A percentile compares a stretch with the other conserved stretches of the same genome.
These are phyloP conservation scores for Amphicarpaea edgeworthii DNA, from an alignment of 306 rosid species.

Conservation along the genomic window DNA sequence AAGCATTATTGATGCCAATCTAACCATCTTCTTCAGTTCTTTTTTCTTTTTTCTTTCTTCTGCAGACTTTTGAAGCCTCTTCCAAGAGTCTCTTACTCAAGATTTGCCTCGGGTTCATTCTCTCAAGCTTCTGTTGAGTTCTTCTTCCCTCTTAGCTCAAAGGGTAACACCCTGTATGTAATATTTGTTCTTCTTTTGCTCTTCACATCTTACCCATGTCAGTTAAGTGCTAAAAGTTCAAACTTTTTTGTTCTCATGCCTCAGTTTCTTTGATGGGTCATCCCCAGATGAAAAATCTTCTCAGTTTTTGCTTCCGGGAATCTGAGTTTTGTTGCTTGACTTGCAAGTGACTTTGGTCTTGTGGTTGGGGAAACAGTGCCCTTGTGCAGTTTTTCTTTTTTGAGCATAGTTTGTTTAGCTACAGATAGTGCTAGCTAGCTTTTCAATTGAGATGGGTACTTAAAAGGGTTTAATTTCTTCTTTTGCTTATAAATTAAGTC, in stretches of 20 bases:
- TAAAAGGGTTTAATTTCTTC: conserved; percentile 9
- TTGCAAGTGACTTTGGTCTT: conserved; percentile 46
- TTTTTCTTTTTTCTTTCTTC: background rate
- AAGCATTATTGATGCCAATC: conserved; percentile 9
- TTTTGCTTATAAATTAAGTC: conserved; percentile 40
- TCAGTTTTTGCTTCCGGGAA: conserved; percentile 26
- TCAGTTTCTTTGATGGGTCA: conserved; percentile 40
- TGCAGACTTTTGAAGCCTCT: conserved; percentile 36
- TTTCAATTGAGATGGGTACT: conserved; percentile 9
- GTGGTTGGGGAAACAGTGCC: conserved; percentile 26
- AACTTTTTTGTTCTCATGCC: conserved; percentile 12
- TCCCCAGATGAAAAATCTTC: conserved; percentile 6
- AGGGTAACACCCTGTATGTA: conserved; percentile 38
- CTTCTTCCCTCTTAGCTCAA: conserved; percentile 43
- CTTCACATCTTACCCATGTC: background rate
- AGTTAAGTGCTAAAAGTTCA: conserved; percentile 17
- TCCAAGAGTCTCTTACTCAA: conserved; percentile 6
- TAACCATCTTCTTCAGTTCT: conserved; percentile 14
- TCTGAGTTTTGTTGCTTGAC: conserved; percentile 43
- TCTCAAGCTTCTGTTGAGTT: conserved; percentile 36
- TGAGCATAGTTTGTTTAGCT: conserved; percentile 30
- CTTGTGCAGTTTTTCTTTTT: conserved; percentile 30
- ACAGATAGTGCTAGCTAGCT: conserved; percentile 29
- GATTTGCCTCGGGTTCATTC: conserved; percentile 41
- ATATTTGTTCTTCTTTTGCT: conserved; percentile 34